These are phyloP conservation scores for Apiotrichum gracile DNA, from an alignment of 1,284 basidiomycete genomes.

Conservation along the genomic window DNA sequence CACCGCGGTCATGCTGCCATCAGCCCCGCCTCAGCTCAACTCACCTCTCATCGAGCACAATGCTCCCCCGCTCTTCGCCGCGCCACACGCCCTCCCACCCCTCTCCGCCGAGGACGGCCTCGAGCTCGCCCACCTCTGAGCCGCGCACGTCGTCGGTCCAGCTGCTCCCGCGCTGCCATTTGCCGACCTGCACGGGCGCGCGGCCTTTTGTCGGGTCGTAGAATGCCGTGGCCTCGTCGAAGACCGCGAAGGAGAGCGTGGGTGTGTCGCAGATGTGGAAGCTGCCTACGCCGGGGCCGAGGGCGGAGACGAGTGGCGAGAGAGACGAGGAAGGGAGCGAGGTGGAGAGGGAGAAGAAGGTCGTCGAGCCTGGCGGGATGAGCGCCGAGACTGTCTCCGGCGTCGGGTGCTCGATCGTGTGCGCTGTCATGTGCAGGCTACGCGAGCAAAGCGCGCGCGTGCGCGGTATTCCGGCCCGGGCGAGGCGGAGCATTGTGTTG, in stretches of 20 bases:
- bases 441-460: neutral
- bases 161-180: constrained; percentile 29
- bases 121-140: constrained; percentile 26
- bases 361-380: constrained; percentile 6
- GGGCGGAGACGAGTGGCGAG: constrained; percentile 13
- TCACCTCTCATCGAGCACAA: neutral
- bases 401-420: constrained; percentile 26
- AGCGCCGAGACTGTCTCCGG: neutral
- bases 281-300: constrained; percentile 25
- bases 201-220: constrained; percentile 25
- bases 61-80: constrained; percentile 7
- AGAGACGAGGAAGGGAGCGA: constrained; percentile 17
- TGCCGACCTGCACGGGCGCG: constrained; percentile 35
- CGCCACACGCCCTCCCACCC: constrained; percentile 26
- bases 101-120: constrained; percentile 13
- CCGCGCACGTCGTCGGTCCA: constrained; percentile 35
- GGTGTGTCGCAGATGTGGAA: constrained; percentile 26
- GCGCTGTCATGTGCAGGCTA: constrained; percentile 9
- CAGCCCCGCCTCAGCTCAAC: neutral
- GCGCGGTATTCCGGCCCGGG: neutral
- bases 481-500: neutral
- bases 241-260: constrained; percentile 29
- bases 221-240: constrained; percentile 16
- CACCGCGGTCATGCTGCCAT: constrained; percentile 17
- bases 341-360: constrained; percentile 35